Evolutionary conservation across 148 eudicot species (phyloP).

Genomic region (Limonium bicolor): DNA sequence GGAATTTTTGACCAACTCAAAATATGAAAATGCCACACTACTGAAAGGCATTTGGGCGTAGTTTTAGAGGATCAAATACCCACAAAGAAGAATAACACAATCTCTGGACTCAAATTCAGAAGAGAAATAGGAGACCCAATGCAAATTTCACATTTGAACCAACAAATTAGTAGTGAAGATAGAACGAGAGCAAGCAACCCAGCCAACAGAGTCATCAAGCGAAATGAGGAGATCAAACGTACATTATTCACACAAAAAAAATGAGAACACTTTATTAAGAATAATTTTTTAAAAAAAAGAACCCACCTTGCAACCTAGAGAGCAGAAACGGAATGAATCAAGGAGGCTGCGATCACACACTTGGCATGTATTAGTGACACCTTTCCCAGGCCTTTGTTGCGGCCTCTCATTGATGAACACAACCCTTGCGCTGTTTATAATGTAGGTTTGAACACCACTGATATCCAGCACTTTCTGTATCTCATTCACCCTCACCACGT

Average conservation of each 20-base stretch:
- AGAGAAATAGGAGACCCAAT: too few relatives aligned
- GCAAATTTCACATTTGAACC: neutral
- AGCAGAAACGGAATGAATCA: conserved; percentile 83
- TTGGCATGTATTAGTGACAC: conserved; percentile 78
- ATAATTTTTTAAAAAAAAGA: neutral
- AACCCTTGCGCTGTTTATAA: conserved; percentile 83
- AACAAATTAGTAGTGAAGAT: neutral
- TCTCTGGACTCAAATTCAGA: too few relatives aligned
- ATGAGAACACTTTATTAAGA: neutral
- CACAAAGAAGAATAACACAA: too few relatives aligned
- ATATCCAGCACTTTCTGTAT: conserved; percentile 77
- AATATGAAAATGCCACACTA: too few relatives aligned
- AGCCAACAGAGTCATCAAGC: too few relatives aligned
- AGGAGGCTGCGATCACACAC: conserved; percentile 84
- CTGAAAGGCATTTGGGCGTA: too few relatives aligned
- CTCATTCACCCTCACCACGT: conserved; percentile 75
- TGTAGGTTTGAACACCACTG: conserved; percentile 64
- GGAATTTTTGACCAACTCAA: too few relatives aligned
- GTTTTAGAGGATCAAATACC: too few relatives aligned
- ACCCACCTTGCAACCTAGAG: conserved; percentile 86
- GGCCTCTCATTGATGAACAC: conserved; percentile 86
- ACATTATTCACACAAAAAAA: neutral
- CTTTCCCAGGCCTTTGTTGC: conserved; percentile 90
- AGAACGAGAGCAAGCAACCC: neutral
- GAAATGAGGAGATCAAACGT: too few relatives aligned